Evolutionary conservation across 1,284 basidiomycete species (phyloP), one percentile per base, ranked within the genome.

Genomic region (Trametes hirsuta): DNA sequence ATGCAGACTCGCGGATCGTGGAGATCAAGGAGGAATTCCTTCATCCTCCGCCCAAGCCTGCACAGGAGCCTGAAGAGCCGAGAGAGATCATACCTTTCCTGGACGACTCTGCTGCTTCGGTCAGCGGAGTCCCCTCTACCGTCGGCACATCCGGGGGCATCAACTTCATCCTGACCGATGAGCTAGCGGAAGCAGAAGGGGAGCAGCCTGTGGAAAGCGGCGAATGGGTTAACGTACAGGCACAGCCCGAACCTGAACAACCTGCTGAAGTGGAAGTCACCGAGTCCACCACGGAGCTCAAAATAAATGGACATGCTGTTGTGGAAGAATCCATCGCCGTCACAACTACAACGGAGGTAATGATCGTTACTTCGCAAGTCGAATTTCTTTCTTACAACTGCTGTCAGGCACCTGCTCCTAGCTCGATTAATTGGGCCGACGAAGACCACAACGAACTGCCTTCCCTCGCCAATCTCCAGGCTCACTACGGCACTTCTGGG

Each of bases 111-210:
- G 71, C 64, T 1, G 68, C 68, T 12, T 67, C 76, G 11, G 71
- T 79, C 12, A 67, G 68, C 21, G 81, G 75, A 39, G 58, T 80
- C 30, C 75, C 79, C 40, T 71, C 74, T 40, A 67, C 74, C 53
- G 59, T 76, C 35, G 71, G 75, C 36, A 69, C 74, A 18, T 77
- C 85, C 0, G 79, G 79, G 53, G 82, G 83, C 72, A 87, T 91
- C 79, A 84, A 83, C 66, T 93, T 92, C 73, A 87, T 93, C 76
- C 85, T 90, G 73, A 87, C 81, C 55, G 91, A 90, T 69, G 90
- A 93, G 66, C 77, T 92, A 34, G 91, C 71, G 49, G 73, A 65
- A 65, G 21, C 50, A 2, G 64, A 66, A n/a, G 52, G 52, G 0
- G 85, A 79, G 55, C 89, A 67, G 74, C 87, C 46, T 85, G 71